Evolutionary conservation across 2,329 filamentous ascomycete species (phyloP), one percentile per base, ranked within the genome.

Genomic region (Eutypella sp.): DNA sequence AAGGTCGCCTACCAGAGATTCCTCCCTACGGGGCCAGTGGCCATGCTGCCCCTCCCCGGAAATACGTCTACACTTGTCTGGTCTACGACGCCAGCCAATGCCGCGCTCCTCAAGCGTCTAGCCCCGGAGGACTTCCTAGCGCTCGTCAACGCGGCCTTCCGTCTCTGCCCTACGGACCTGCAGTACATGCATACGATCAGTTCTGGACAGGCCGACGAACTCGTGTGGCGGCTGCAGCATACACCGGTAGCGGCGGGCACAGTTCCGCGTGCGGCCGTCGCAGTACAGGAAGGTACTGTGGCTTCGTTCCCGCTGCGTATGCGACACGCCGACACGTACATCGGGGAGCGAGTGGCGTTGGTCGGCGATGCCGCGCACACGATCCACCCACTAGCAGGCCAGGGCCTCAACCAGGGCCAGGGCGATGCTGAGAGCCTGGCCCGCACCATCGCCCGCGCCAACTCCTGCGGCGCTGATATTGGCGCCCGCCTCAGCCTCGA

Each of bases 321-420:
- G 72, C 84, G 91, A 23, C 93, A 99, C 64, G 91, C 92, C n/a
- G 88, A 95, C 60, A 89, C 88, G 1, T 99, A 99, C 63, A 87
- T 88, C 36, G 87, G 84, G 33, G 89, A 96, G 59, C 85, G 93
- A n/a, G 75, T 96, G 8, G 93, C 91, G 1, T 79, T 99, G 1
- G 82, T 99, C 29, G 93, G 93, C 49, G 93, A 99, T 55, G 93
- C 93, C 1, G 93, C 93, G 7, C 93, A 99, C 65, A 95, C 91
- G 1, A 84, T 96, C 53, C 93, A 99, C 65, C 93, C 93, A 0
- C 82, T 99, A 4, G 93, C 89, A 1, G 93, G 93, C 1, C 93
- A 97, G 67, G 93, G 93, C 1, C 75, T 99, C 13, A 99, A 99
- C 62, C 87, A 95, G 58, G 93, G 93, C 2, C 85, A 97, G 52